Percentiles rank a stretch among this genome's conserved stretches.
Evolutionary conservation across 2,329 filamentous ascomycete species (phyloP).

Genomic region (Fusarium irregulare): DNA sequence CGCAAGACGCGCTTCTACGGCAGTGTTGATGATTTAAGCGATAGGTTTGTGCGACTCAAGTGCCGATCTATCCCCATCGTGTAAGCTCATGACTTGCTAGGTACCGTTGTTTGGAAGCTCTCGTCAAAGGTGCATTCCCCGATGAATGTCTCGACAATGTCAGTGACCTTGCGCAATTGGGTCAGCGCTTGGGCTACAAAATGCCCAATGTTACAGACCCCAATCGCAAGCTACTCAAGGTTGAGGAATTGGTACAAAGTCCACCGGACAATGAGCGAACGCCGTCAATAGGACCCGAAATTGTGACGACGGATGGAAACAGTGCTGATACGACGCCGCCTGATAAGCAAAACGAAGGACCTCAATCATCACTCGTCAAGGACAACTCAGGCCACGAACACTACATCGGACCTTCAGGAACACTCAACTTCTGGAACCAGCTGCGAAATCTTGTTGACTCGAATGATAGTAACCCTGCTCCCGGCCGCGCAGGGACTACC

Average conservation of each 20-base stretch:
- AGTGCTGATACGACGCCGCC: conserved; percentile 5
- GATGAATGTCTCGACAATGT: conserved; percentile 47
- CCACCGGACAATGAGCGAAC: not conserved
- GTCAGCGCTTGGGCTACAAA: conserved; percentile 46
- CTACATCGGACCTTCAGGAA: conserved; percentile 54
- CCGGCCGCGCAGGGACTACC: not conserved
- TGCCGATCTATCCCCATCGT: not conserved
- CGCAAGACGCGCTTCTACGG: conserved; percentile 54
- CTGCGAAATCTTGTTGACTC: conserved; percentile 49
- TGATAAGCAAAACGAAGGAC: conserved; percentile 35
- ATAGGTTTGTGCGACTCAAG: conserved; percentile 43
- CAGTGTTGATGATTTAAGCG: conserved; percentile 52
- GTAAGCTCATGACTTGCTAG: conserved; percentile 26
- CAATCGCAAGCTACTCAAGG: conserved; percentile 22
- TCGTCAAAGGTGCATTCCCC: conserved; percentile 51
- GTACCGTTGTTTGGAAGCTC: conserved; percentile 52
- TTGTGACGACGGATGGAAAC: not conserved
- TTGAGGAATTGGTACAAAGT: conserved; percentile 30
- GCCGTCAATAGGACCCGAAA: conserved; percentile 1
- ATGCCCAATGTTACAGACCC: conserved; percentile 50
- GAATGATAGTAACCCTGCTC: conserved; percentile 18
- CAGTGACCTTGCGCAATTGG: conserved; percentile 48
- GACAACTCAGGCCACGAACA: conserved; percentile 52
- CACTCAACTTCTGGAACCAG: conserved; percentile 51
- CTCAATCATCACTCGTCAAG: conserved; percentile 45